phyloP scores from a whole-genome alignment of 306 rosid species.

The Echinosophora koreensis region DNA sequence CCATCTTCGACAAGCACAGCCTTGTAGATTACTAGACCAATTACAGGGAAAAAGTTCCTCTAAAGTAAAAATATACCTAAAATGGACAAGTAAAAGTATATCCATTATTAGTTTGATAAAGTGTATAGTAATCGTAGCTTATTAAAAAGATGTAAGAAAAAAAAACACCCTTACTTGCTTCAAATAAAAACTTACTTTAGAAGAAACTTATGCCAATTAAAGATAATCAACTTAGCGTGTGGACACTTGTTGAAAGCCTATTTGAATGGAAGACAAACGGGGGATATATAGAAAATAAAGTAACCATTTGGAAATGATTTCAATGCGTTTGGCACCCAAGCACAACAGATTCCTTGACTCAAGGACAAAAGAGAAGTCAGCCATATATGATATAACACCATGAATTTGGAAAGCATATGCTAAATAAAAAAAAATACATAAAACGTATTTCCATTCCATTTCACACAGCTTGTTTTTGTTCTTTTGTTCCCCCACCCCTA shows the following conservation, averaged over 20 bases:
- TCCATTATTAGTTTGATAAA: too few relatives aligned
- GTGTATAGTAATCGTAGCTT: too few relatives aligned
- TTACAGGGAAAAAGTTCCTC: not conserved
- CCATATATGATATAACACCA: not conserved
- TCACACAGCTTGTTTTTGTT: conserved; percentile 18
- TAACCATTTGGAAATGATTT: conserved; percentile 25
- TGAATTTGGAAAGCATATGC: conserved; percentile 19
- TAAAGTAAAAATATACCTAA: too few relatives aligned
- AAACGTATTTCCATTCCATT: conserved; percentile 38
- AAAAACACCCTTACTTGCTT: too few relatives aligned
- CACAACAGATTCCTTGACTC: conserved; percentile 14
- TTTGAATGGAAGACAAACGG: not conserved
- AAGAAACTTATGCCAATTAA: not conserved
- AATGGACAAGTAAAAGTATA: too few relatives aligned
- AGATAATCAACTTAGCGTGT: not conserved
- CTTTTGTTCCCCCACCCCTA: conserved; percentile 22
- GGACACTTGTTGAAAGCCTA: not conserved
- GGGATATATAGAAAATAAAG: not conserved
- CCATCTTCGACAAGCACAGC: not conserved
- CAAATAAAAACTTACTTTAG: too few relatives aligned
- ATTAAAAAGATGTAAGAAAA: too few relatives aligned
- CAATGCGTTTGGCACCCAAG: conserved; percentile 21
- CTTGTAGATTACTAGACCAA: not conserved
- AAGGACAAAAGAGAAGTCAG: not conserved
- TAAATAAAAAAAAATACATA: conserved; percentile 30